Evolutionary conservation across 2,329 filamentous ascomycete genomes (phyloP), one percentile per base, ranked within the genome.

Genomic region (Camptophora hylomeconis): DNA sequence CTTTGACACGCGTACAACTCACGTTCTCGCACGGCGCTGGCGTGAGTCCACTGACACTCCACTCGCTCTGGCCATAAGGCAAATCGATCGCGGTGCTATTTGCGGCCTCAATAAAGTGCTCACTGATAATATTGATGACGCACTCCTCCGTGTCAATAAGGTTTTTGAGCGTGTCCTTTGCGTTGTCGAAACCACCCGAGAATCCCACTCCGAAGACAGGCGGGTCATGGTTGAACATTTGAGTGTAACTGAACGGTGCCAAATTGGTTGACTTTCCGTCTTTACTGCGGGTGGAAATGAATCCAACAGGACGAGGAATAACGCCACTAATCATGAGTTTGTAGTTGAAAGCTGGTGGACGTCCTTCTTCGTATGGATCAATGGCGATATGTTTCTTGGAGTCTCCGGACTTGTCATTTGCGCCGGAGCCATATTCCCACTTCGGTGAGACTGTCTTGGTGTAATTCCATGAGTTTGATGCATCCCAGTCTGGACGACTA

Each of bases 301-400:
- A 72, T 2, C 70, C 72, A 24, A 94, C 77, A 8, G 87, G 87
- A 8, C 87, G 72, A 1, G 87, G 87, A 10, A 84, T 68, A 41
- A 94, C 72, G 39, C 72, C 74, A 11, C 74, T 80, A 53, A 94
- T 92, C 37, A 94, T 63, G 9, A 94, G 69, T 57, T 92, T 93
- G 69, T 95, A 94, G 65, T 94, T 94, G 58, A 70, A 72, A 1
- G 61, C 56, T 0, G 71, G 56, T 0, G 73, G 66, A 0, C 86
- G 70, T 17, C 75, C 79, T 16, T 72, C 60, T 32, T 66, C 75
- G 50, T 84, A 73, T 0, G 86, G 86, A 21, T 38, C 32, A 45
- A 94, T 92, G 47, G 75, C 61, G 40, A 87, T 55, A 57, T 93
- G 81, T 2, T 59, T 51, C 35, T 72, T 69, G 32, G 56, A 53